These are phyloP conservation scores for Didymella glomerata DNA, from an alignment of 2,329 filamentous ascomycete species.

Conservation along the genomic window DNA sequence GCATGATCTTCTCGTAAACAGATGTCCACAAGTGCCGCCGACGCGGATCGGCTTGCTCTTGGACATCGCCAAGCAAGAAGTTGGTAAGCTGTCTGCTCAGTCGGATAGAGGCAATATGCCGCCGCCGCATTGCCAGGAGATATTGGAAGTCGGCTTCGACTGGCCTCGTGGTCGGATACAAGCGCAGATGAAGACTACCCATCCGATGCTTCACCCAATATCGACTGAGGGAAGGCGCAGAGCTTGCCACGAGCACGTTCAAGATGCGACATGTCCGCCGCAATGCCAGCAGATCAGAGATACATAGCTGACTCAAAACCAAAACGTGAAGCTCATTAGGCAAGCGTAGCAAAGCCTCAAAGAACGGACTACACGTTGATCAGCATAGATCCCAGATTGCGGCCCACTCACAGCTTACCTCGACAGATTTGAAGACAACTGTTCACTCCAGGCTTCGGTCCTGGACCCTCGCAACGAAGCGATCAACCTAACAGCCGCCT, in stretches of 20 bases:
- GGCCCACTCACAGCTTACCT: slow-evolving; percentile 31
- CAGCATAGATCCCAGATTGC: slow-evolving; percentile 10
- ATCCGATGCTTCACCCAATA: slow-evolving; percentile 47
- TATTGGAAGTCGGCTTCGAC: slow-evolving; percentile 45
- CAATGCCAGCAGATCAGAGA: slow-evolving; percentile 46
- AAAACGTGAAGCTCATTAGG: slow-evolving; percentile 48
- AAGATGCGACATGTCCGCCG: slow-evolving; percentile 43
- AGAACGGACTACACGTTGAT: slow-evolving; percentile 36
- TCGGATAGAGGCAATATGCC: slow-evolving; percentile 48
- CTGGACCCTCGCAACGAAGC: slow-evolving; percentile 44
- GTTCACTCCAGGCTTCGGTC: slow-evolving; percentile 32
- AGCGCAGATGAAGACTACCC: slow-evolving; percentile 44
- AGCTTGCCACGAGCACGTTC: slow-evolving; percentile 43
- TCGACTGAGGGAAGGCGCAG: slow-evolving; percentile 47
- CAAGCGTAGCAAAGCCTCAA: slow-evolving; percentile 44
- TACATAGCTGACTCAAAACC: slow-evolving; percentile 46
- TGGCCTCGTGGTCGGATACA: slow-evolving; percentile 46
- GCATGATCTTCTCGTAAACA: slow-evolving; percentile 49
- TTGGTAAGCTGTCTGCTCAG: slow-evolving; percentile 47
- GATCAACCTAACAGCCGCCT: slow-evolving; percentile 44
- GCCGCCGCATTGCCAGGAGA: slow-evolving; percentile 46
- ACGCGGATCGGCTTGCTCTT: slow-evolving; percentile 37
- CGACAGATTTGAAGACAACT: slow-evolving; percentile 30
- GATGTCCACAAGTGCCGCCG: slow-evolving; percentile 47
- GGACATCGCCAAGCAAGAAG: slow-evolving; percentile 43